Conservation (phyloP, 352 stramenopile species). For the Phytophthora pluvialis region DNA sequence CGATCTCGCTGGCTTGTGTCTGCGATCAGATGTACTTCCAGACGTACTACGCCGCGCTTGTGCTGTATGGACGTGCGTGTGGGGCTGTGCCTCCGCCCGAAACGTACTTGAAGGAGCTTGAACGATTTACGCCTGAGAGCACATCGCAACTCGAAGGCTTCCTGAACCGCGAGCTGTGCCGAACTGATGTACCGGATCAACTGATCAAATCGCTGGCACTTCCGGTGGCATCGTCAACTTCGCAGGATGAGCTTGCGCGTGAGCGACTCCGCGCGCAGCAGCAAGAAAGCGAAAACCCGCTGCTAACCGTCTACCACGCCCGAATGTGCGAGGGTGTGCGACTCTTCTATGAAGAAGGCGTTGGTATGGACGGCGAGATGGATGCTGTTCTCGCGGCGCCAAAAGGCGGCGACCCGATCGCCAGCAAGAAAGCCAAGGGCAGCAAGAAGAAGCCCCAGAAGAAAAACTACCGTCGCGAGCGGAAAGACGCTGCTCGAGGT, state of each 20-base stretch:
- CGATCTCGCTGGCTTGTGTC: slow-evolving; percentile 66
- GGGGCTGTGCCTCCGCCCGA: slow-evolving; percentile 64
- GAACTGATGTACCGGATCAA: slow-evolving; percentile 12
- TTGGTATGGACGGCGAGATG: slow-evolving; percentile 85
- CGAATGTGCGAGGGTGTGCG: slow-evolving; percentile 71
- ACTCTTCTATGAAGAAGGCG: slow-evolving; percentile 79
- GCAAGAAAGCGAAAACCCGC: slow-evolving; percentile 44
- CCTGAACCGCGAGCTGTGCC: slow-evolving; percentile 56
- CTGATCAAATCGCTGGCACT: slow-evolving; percentile 55
- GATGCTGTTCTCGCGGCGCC: slow-evolving; percentile 63
- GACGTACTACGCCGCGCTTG: slow-evolving; percentile 72
- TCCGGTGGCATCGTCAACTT: slow-evolving; percentile 29
- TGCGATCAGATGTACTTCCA: slow-evolving; percentile 87
- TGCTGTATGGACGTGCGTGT: slow-evolving; percentile 74
- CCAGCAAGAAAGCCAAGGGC: slow-evolving; percentile 33
- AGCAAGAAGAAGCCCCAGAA: slow-evolving; percentile 73
- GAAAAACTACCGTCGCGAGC: slow-evolving; percentile 64
- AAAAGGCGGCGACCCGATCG: slow-evolving; percentile 20
- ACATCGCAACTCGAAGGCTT: slow-evolving; percentile 58
- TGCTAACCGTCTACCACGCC: slow-evolving; percentile 68
- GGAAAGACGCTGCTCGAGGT: slow-evolving; percentile 24
- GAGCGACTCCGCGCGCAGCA: slow-evolving; percentile 24
- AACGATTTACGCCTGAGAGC: slow-evolving; percentile 49
- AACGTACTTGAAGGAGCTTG: slow-evolving; percentile 63
- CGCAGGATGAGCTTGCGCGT: slow-evolving; percentile 28